A percentile compares a stretch with the other conserved stretches of the same genome.
Evolutionary conservation across 345 rosid genomes (phyloP).

Genomic region (Brassica cretica): DNA sequence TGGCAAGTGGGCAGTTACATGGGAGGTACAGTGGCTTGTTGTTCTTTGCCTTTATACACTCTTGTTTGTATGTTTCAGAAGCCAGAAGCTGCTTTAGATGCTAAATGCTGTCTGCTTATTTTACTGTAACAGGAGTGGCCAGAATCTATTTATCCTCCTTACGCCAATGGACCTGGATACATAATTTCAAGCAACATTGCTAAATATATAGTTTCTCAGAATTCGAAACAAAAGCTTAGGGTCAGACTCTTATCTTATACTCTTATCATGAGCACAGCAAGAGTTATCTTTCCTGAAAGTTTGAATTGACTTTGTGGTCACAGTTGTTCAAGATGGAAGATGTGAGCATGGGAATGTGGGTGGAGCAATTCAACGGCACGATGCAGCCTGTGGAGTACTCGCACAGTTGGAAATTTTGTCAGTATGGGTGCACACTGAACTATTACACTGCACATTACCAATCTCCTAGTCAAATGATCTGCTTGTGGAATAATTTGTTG

Average conservation of each 20-base stretch:
- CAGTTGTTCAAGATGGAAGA: constrained; percentile 99
- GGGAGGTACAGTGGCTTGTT: constrained; percentile 58
- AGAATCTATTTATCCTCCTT: constrained; percentile 85
- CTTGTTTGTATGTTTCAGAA: constrained; percentile 3
- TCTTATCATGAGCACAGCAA: background rate
- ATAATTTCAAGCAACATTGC: constrained; percentile 77
- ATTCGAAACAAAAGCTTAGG: constrained; percentile 62
- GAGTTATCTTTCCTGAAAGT: background rate
- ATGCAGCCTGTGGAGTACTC: constrained; percentile 70
- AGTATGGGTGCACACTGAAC: constrained; percentile 85
- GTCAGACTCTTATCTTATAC: constrained; percentile 24
- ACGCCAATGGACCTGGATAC: constrained; percentile 94
- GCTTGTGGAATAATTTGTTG: constrained; percentile 83
- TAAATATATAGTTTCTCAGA: constrained; percentile 59
- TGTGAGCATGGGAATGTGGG: constrained; percentile 99
- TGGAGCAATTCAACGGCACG: constrained; percentile 72
- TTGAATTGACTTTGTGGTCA: constrained; percentile 9
- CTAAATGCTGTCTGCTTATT: constrained; percentile 15
- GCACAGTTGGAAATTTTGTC: constrained; percentile 95
- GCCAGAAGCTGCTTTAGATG: constrained; percentile 1
- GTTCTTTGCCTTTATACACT: constrained; percentile 8
- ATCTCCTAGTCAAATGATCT: constrained; percentile 91
- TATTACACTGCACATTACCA: constrained; percentile 95
- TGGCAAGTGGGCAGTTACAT: constrained; percentile 96
- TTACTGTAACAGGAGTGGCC: constrained; percentile 91